phyloP scores from a whole-genome alignment of 352 stramenopile species.

The Elongisporangium prolatum region DNA sequence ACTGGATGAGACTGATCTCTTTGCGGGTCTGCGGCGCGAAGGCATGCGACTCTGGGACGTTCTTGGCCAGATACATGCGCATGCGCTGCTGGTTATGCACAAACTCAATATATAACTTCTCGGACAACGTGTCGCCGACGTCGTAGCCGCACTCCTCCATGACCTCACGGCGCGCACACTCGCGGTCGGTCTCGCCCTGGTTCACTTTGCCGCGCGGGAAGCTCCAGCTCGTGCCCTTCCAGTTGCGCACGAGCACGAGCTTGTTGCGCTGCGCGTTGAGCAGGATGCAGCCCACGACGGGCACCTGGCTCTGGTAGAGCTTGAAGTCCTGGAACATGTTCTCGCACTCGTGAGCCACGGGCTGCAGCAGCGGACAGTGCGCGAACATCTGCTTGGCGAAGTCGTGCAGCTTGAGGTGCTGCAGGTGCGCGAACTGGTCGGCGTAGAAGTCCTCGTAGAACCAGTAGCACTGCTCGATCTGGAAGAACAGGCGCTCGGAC shows the following conservation, averaged over 20 bases:
- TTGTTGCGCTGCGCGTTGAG: constrained; percentile 84
- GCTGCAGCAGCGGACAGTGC: constrained; percentile 85
- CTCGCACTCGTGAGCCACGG: constrained; percentile 84
- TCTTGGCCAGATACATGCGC: constrained; percentile 89
- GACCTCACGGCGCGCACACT: constrained; percentile 89
- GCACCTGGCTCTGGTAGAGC: constrained; percentile 92
- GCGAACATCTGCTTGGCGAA: constrained; percentile 93
- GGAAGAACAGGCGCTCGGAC: constrained; percentile 95
- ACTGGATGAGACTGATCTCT: constrained; percentile 93
- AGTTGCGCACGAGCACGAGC: constrained; percentile 89
- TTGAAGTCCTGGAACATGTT: constrained; percentile 93
- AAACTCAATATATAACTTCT: constrained; percentile 83
- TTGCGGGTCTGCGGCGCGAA: constrained; percentile 94
- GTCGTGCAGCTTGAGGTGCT: constrained; percentile 91
- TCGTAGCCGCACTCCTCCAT: constrained; percentile 91
- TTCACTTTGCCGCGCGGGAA: constrained; percentile 94
- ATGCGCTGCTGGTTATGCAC: constrained; percentile 87
- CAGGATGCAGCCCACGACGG: constrained; percentile 93
- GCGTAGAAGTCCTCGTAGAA: constrained; percentile 98
- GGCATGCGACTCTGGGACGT: constrained; percentile 89
- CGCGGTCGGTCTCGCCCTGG: constrained; percentile 84
- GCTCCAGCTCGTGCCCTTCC: constrained; percentile 90
- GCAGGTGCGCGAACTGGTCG: constrained; percentile 80
- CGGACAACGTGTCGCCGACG: constrained; percentile 69
- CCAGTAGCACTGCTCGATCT: constrained; percentile 97